Evolutionary conservation across 371 early-diverging fungal genomes (phyloP), one percentile per base, ranked within the genome.

Genomic region (Rhizopus stolonifer): DNA sequence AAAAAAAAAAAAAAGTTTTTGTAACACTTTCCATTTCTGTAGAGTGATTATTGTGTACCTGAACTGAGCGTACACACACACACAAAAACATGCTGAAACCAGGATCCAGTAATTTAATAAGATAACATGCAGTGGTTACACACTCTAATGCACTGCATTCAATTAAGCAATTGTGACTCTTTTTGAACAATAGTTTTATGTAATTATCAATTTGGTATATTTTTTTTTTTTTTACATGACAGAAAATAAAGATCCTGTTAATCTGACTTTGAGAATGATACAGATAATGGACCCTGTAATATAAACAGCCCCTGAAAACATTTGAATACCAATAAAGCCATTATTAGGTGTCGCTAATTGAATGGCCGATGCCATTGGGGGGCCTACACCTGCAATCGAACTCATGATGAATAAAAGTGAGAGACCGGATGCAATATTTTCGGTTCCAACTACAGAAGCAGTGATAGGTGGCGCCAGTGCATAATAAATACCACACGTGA

Each of bases 351-450:
- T 67, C 9, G 49, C 53, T 14, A 47, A 19, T 46, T 67, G 63
- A 32, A 73, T 70, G 14, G 65, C 74, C 17, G 70, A 58, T 7
- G 62, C 64, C 42, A 69, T 52, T 10, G 70, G 67, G 7, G 73
- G 62, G 1, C 70, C 67, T 9, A 67, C 51, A n/a, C 61, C 61
- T 13, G 67, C 45, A 29, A 63, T 39, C 9, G 78, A 66, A 53
- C 74, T 78, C 13, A 61, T 61, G 40, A 79, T n/a, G 47, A 80
- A 85, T 42, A 84, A 57, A 34, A 82, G 60, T 2, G 84, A 75
- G 25, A 81, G 60, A 31, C 80, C 81, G 2, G 82, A 69, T 2
- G 82, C 69, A 36, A 83, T 50, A 34, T 78, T 64, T 4, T 70
- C 70, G 31, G 72, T 39, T 7, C 82, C 81, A 21, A 82, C 82